Evolutionary conservation across 805 yeast genomes (phyloP).

Genomic region (Cyberlindnera samutprakarnensis): DNA sequence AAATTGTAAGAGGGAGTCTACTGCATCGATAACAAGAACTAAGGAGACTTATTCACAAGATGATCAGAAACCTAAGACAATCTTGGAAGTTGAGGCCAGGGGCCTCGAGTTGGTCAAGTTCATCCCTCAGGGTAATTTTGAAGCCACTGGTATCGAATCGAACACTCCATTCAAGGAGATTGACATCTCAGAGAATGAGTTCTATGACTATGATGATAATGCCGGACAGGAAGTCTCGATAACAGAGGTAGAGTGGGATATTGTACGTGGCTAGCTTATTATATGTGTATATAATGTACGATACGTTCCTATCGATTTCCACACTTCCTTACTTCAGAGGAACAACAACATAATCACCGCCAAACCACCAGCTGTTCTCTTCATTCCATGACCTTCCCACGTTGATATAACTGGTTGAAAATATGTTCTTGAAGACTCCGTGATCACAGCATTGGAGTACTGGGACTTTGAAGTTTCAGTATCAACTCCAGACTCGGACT

Average conservation of each 20-base stretch:
- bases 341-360: no score
- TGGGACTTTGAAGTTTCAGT: no score
- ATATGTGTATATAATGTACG: no score
- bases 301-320: no score
- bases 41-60: constrained; percentile 12
- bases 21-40: constrained; percentile 20
- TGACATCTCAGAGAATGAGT: constrained; percentile 73
- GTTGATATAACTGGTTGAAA: no score
- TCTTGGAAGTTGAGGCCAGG: constrained; percentile 75
- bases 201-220: constrained; percentile 93
- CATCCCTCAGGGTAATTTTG: constrained; percentile 56
- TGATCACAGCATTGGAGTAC: no score
- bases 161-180: constrained; percentile 51
- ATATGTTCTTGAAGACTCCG: no score
- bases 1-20: constrained; percentile 37
- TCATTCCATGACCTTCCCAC: no score
- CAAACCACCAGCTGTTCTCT: no score
- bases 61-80: constrained; percentile 33
- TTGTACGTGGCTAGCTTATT: constrained; percentile 29
- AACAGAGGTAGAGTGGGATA: constrained; percentile 62
- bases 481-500: no score
- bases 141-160: constrained; percentile 44
- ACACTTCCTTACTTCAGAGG: no score
- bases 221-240: constrained; percentile 75
- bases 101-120: constrained; percentile 73